Evolutionary conservation across 345 rosid species (phyloP), one percentile per base, ranked within the genome.

Genomic region (Populus ilicifolia): DNA sequence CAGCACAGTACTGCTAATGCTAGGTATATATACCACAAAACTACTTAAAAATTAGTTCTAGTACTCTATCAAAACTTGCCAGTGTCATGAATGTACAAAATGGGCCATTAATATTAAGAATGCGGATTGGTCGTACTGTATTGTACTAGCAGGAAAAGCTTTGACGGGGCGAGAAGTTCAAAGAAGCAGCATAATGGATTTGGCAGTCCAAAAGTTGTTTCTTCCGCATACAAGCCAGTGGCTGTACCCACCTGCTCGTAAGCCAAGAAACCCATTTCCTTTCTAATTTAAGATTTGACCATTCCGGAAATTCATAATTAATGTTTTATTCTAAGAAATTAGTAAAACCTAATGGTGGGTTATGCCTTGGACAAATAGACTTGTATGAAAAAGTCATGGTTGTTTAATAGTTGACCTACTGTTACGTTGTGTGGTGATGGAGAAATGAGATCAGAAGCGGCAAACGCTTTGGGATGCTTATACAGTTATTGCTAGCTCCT

Each of bases 201-300:
- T 75, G 33, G 81, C 80, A 73, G 74, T 70, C 68, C 81, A 63
- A 75, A 61, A 46, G 75, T 63, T 18, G 78, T 74, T 52, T 73
- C 85, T 44, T 77, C 78, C 62, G 84, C 84, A 0, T 76, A 83
- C 75, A 88, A 79, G 81, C 90, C 93, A 48, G 79, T 73, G 6
- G 83, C 84, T 36, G 83, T 81, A 66, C 97, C 97, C 5, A 80
- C 76, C 71, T 91, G 97, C 90, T 86, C 88, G 97, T 89, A 88
- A 91, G 92, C 63, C 61, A 50, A 39, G 35, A 65, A 25, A 8
- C 64, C 68, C 21, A 33, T 66, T 66, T 25, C 6, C 36, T 27
- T 23, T 59, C 29, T 59, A 59, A n/a, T n/a, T 59, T 59, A 21
- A 56, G 29, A n/a, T 56, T 54, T 56, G 27, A 56, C 14, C 29